These are phyloP conservation scores for Primulina eburnea DNA, from an alignment of 257 asterid genomes.

Conservation along the genomic window DNA sequence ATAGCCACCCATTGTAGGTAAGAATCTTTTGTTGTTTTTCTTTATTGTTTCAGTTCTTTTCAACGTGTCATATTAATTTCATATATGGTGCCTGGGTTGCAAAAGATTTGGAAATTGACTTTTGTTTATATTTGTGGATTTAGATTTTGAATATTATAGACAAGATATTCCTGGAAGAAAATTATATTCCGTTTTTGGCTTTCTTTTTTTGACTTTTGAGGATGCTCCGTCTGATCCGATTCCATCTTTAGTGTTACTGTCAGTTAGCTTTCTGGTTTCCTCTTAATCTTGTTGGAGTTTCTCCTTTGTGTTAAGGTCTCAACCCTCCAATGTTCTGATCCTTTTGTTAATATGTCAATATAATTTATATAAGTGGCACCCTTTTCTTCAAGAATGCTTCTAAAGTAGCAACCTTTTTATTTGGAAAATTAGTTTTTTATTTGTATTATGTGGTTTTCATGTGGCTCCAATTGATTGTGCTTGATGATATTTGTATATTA, in stretches of 20 bases:
- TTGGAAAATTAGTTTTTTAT: too few relatives aligned
- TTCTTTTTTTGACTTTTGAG: neutral
- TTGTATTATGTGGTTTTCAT: neutral
- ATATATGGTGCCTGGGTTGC: neutral
- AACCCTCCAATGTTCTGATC: neutral
- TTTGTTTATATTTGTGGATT: neutral
- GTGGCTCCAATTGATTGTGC: neutral
- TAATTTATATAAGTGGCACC: neutral
- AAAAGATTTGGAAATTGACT: neutral
- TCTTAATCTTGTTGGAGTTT: neutral
- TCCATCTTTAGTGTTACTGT: neutral
- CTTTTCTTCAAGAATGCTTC: neutral
- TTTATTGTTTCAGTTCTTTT: neutral
- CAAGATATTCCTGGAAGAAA: neutral
- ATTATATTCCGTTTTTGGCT: too few relatives aligned
- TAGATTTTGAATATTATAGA: neutral
- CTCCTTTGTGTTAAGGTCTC: neutral
- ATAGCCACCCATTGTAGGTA: slow-evolving; percentile 79
- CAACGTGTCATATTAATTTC: too few relatives aligned
- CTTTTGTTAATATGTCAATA: too few relatives aligned
- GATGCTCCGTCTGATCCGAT: neutral
- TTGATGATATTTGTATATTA: neutral
- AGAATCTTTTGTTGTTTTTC: neutral
- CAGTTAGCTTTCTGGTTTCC: neutral
- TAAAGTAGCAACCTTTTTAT: neutral